Conservation (phyloP, 805 yeast genomes). For the Kockiozyma suomiensis region DNA sequence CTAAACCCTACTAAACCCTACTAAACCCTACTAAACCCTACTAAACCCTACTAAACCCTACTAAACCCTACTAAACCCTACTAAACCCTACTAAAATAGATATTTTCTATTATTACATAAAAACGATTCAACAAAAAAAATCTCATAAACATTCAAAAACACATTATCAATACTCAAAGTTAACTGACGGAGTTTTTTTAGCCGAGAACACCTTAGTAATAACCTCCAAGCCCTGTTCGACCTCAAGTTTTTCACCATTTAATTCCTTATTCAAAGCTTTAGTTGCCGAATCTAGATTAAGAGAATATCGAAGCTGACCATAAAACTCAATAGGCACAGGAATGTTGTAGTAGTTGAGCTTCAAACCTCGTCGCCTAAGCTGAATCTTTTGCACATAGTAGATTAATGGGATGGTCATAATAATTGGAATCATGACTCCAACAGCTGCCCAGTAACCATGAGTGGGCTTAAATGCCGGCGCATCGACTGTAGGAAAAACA, state of each 20-base stretch:
- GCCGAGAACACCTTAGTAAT: not conserved
- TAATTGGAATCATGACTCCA: constrained; percentile 4
- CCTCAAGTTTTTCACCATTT: constrained; percentile 2
- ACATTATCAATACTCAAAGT: not conserved
- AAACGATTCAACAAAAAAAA: no score
- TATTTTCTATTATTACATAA: no score
- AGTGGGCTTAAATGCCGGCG: constrained; percentile 37
- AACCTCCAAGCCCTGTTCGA: constrained; percentile 2
- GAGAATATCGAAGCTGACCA: not conserved
- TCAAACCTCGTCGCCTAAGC: not conserved
- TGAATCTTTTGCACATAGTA: not conserved
- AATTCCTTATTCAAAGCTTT: not conserved
- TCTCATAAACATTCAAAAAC: no score
- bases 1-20: no score
- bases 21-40: no score
- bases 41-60: no score
- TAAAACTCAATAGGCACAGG: constrained; percentile 15
- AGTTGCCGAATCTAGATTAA: constrained; percentile 1
- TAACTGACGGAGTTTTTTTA: not conserved
- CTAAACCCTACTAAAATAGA: no score
- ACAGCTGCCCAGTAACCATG: constrained; percentile 23
- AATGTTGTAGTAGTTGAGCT: constrained; percentile 10
- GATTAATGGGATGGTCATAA: constrained; percentile 14
- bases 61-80: no score
- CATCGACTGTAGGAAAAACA: constrained; percentile 44